These are phyloP conservation scores for Penicillium longicatenatum DNA, from an alignment of 495 filamentous ascomycete species.

Conservation along the genomic window DNA sequence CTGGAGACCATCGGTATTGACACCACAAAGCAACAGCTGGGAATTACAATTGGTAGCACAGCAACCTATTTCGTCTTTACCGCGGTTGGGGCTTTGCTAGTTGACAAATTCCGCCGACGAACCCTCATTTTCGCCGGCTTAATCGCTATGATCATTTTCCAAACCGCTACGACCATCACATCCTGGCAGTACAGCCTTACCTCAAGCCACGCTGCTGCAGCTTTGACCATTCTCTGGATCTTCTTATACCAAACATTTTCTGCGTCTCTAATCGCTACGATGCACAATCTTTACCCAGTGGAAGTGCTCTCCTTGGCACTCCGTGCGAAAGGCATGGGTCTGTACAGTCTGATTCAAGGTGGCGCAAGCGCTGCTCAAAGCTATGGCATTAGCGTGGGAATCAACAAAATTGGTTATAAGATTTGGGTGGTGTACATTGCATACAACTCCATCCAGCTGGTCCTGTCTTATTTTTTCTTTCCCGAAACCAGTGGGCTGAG, in stretches of 20 bases:
- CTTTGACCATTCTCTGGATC: conserved; percentile 42
- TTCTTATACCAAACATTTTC: conserved; percentile 46
- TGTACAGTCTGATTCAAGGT: conserved; percentile 46
- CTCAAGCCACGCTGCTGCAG: conserved; percentile 26
- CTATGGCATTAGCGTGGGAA: conserved; percentile 46
- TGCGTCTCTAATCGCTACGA: conserved; percentile 40
- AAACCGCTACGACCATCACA: conserved; percentile 42
- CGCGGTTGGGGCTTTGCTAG: conserved; percentile 35
- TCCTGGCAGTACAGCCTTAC: conserved; percentile 38
- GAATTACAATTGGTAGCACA: conserved; percentile 42
- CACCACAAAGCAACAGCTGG: conserved; percentile 32
- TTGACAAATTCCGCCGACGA: conserved; percentile 39
- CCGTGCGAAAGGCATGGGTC: conserved; percentile 46
- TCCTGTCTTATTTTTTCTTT: conserved; percentile 44
- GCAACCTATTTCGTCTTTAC: conserved; percentile 45
- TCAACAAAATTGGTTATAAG: conserved; percentile 45
- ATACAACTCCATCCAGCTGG: conserved; percentile 44
- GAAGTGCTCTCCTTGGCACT: conserved; percentile 40
- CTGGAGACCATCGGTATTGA: conserved; percentile 37
- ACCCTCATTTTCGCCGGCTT: conserved; percentile 42
- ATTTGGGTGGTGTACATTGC: conserved; percentile 48
- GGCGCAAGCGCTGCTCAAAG: conserved; percentile 37
- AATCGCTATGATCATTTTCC: conserved; percentile 39
- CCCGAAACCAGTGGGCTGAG: conserved; percentile 40
- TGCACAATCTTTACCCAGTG: conserved; percentile 48